phyloP scores from a whole-genome alignment of 1,284 basidiomycete genomes.

The Hypsizygus ulmarius region DNA sequence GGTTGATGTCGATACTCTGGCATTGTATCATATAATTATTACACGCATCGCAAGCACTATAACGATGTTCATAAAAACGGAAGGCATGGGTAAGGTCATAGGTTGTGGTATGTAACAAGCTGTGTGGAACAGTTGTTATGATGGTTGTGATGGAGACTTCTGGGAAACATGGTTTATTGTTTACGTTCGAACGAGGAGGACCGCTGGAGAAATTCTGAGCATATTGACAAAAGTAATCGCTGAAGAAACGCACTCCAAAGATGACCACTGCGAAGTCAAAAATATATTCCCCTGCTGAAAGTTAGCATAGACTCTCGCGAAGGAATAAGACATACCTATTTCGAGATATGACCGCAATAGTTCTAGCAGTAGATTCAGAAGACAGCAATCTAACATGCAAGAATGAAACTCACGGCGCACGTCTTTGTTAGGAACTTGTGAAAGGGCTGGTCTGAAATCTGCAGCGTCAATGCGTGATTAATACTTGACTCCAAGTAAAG shows the following conservation, averaged over 20 bases:
- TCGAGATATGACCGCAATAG: constrained; percentile 74
- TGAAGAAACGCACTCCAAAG: constrained; percentile 57
- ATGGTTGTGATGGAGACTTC: not conserved
- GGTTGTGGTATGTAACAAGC: not conserved
- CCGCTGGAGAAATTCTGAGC: constrained; percentile 43
- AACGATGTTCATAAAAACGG: not conserved
- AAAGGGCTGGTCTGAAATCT: constrained; percentile 38
- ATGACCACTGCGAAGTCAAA: constrained; percentile 83
- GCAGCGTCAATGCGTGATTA: not conserved
- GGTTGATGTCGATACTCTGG: constrained; percentile 28
- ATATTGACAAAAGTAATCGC: not conserved
- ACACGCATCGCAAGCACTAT: not conserved
- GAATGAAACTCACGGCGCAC: constrained; percentile 62
- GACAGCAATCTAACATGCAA: not conserved
- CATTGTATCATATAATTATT: constrained; percentile 13
- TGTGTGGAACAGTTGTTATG: not conserved
- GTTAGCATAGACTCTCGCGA: constrained; percentile 6
- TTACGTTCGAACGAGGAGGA: constrained; percentile 66
- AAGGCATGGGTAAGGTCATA: not conserved
- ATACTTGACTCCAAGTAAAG: constrained; percentile 12
- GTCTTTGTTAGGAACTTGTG: constrained; percentile 79
- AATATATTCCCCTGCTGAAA: constrained; percentile 62
- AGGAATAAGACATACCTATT: constrained; percentile 48
- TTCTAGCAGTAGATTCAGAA: constrained; percentile 40
- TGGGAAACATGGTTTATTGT: constrained; percentile 6